phyloP scores from a whole-genome alignment of 768 basidiomycete genomes.

The Suillus subaureus region DNA sequence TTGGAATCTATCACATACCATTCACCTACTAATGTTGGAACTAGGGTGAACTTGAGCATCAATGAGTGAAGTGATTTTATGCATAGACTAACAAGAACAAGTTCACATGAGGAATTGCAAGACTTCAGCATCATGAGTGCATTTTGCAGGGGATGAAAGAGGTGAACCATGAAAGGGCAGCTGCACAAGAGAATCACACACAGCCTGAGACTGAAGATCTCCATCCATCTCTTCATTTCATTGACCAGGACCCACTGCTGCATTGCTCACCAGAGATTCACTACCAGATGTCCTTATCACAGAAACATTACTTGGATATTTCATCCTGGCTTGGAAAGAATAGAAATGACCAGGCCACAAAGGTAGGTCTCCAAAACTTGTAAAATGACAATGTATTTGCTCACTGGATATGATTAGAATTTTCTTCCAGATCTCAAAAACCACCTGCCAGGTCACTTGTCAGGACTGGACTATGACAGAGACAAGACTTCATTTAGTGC shows the following conservation, averaged over 20 bases:
- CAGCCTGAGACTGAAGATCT: neutral
- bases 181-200: too few relatives aligned
- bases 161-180: too few relatives aligned
- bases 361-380: constrained; percentile 9
- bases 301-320: constrained; percentile 10
- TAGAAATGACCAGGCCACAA: constrained; percentile 9
- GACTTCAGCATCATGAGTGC: too few relatives aligned
- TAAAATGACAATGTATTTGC: neutral
- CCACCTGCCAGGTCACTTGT: constrained; percentile 19
- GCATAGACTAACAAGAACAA: constrained; percentile 38
- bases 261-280: constrained; percentile 10
- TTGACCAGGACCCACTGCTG: constrained; percentile 13
- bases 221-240: constrained; percentile 10
- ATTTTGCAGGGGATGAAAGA: too few relatives aligned
- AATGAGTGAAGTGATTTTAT: too few relatives aligned
- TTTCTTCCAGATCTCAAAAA: constrained; percentile 22
- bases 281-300: constrained; percentile 23
- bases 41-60: too few relatives aligned
- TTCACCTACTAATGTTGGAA: too few relatives aligned
- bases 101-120: constrained; percentile 17
- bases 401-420: constrained; percentile 17
- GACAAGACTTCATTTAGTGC: constrained; percentile 27
- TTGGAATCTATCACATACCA: too few relatives aligned
- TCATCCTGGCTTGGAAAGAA: constrained; percentile 10
- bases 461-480: constrained; percentile 21